Conservation (phyloP, 768 basidiomycete species). For the Leccinellum luteum region DNA sequence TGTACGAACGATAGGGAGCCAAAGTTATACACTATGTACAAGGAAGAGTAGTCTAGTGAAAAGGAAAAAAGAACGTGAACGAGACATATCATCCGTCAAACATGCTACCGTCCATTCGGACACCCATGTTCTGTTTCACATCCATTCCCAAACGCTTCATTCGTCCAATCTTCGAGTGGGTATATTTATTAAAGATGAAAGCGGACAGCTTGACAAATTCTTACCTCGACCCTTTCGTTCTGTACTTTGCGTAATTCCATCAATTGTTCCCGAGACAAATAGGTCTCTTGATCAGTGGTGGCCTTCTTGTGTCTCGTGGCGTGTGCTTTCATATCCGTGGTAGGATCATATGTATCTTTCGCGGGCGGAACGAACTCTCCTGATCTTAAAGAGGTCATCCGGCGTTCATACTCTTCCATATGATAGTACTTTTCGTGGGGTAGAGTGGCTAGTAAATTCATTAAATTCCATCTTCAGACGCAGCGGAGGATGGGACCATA, state of each 20-base stretch:
- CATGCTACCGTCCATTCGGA: conserved; percentile 76
- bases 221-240: conserved; percentile 78
- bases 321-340: conserved; percentile 79
- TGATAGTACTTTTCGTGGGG: conserved; percentile 96
- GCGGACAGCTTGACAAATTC: conserved; percentile 6
- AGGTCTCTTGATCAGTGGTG: conserved; percentile 64
- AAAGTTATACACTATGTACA: neutral
- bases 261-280: conserved; percentile 75
- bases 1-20: neutral
- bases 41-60: neutral
- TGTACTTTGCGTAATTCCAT: conserved; percentile 81
- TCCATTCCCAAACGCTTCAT: conserved; percentile 91
- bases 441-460: conserved; percentile 61
- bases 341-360: conserved; percentile 76
- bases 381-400: conserved; percentile 81
- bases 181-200: neutral
- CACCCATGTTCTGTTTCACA: conserved; percentile 78
- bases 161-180: conserved; percentile 56
- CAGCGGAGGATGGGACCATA: conserved; percentile 25
- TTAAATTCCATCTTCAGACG: neutral
- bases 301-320: conserved; percentile 69
- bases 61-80: neutral
- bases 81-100: conserved; percentile 44
- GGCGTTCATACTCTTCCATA: conserved; percentile 78
- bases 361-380: conserved; percentile 77